phyloP scores from a whole-genome alignment of 2,329 filamentous ascomycete species.

The Aspergillus sp. region DNA sequence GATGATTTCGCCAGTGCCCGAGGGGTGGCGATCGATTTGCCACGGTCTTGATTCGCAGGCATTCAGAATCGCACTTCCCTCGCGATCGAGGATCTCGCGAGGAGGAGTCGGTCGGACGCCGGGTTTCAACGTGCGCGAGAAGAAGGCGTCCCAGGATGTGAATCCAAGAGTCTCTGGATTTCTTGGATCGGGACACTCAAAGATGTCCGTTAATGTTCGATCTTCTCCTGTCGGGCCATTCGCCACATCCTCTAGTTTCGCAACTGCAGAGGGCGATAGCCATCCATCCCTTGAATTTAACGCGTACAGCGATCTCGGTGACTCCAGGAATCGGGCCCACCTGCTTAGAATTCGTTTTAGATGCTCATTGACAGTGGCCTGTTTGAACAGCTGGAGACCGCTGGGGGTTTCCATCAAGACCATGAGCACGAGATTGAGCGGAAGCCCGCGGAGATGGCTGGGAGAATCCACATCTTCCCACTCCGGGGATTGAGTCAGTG shows the following conservation, averaged over 20 bases:
- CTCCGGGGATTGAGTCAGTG: too few relatives aligned
- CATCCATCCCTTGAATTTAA: background rate
- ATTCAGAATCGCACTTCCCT: constrained; percentile 53
- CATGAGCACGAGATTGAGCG: constrained; percentile 50
- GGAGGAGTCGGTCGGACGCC: constrained; percentile 50
- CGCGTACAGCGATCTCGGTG: background rate
- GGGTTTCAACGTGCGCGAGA: constrained; percentile 52
- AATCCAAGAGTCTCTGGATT: constrained; percentile 33
- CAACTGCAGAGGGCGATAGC: too few relatives aligned
- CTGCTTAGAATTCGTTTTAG: constrained; percentile 44
- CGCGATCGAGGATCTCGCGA: too few relatives aligned
- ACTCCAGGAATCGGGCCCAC: background rate
- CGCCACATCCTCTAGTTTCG: too few relatives aligned
- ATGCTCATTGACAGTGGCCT: constrained; percentile 42
- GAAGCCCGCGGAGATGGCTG: too few relatives aligned
- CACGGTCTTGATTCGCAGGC: constrained; percentile 58
- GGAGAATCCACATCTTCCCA: too few relatives aligned
- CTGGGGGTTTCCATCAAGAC: constrained; percentile 50
- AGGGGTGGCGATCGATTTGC: constrained; percentile 44
- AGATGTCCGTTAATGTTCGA: background rate
- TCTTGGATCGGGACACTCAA: background rate
- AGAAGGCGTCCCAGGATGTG: constrained; percentile 63
- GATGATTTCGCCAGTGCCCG: constrained; percentile 55
- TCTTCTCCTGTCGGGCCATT: too few relatives aligned
- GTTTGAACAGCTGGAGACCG: constrained; percentile 47